Conservation (phyloP, 306 rosid genomes). For the Hippophae tibetana region DNA sequence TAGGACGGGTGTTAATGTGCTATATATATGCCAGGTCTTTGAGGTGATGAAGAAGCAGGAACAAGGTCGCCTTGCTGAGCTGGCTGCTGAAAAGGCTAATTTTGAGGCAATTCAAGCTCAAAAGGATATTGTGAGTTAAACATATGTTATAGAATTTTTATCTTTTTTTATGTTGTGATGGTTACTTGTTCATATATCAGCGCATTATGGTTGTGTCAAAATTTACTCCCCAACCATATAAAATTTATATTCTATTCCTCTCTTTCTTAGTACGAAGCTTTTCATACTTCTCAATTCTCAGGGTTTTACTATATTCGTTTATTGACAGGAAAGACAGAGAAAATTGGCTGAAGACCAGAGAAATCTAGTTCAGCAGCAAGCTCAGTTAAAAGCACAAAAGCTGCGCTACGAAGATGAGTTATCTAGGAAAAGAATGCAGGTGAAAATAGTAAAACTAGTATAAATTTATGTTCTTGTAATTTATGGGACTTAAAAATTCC, state of each 20-base stretch:
- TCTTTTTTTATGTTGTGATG: neutral
- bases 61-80: constrained; percentile 61
- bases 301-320: too few species aligned
- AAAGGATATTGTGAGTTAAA: constrained; percentile 53
- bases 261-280: neutral
- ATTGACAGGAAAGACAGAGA: constrained; percentile 62
- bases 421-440: constrained; percentile 90
- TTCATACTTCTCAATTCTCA: too few species aligned
- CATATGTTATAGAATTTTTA: neutral
- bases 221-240: too few species aligned
- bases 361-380: constrained; percentile 73
- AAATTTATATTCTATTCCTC: neutral
- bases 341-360: constrained; percentile 81
- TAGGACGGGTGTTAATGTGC: neutral
- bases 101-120: constrained; percentile 64
- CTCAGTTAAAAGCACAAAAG: constrained; percentile 76
- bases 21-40: constrained; percentile 47
- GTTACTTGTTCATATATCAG: neutral
- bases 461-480: neutral
- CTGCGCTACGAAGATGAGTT: constrained; percentile 74
- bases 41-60: constrained; percentile 80
- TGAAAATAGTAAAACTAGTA: constrained; percentile 22
- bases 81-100: constrained; percentile 73
- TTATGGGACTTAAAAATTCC: neutral
- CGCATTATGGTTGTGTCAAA: neutral